These are phyloP conservation scores for Pythium guiyangense DNA, from an alignment of 352 stramenopile genomes.

Conservation along the genomic window DNA sequence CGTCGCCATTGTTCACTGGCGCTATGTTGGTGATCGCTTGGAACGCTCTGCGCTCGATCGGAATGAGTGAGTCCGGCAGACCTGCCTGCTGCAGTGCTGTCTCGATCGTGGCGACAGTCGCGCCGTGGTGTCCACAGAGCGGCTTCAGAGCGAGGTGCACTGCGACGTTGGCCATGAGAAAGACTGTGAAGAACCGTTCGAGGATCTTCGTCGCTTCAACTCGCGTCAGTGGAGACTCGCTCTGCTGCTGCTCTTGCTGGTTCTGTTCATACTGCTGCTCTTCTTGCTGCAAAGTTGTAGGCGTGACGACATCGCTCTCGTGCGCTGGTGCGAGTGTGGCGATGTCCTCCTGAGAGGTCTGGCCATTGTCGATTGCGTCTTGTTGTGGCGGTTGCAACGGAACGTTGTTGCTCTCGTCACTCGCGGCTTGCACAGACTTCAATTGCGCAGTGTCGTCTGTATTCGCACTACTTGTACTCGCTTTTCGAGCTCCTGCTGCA, in stretches of 20 bases:
- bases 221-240: background rate
- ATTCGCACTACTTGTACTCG: background rate
- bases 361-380: too few species aligned
- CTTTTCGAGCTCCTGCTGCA: background rate
- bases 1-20: background rate
- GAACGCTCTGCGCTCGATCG: slow-evolving; percentile 14
- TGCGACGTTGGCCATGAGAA: slow-evolving; percentile 17
- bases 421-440: background rate
- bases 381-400: too few species aligned
- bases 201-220: slow-evolving; percentile 10
- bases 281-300: background rate
- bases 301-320: too few species aligned
- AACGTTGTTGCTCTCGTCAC: background rate
- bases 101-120: slow-evolving; percentile 7
- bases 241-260: background rate
- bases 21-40: background rate
- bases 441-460: background rate
- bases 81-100: slow-evolving; percentile 5
- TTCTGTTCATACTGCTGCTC: background rate
- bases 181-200: slow-evolving; percentile 23
- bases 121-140: background rate
- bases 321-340: too few species aligned
- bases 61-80: slow-evolving; percentile 3
- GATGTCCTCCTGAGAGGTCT: too few species aligned
- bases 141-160: slow-evolving; percentile 12